A percentile compares a stretch with the other conserved stretches of the same genome.
Conservation (phyloP, 2,329 filamentous ascomycete species). For the Geosmithia putterillii region DNA sequence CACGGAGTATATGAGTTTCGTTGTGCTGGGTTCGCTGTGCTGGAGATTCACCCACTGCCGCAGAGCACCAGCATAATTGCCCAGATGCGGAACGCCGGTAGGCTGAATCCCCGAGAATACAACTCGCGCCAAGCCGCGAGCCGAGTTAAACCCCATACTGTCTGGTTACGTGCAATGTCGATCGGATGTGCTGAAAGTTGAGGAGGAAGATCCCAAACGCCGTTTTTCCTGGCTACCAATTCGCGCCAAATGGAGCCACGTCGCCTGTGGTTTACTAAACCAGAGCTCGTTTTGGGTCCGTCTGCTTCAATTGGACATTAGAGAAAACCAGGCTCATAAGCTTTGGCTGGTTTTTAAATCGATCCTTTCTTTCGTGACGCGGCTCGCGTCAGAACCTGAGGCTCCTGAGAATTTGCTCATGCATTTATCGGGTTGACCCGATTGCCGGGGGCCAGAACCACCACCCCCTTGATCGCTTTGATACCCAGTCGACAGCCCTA, state of each 20-base stretch:
- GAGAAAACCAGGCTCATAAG: neutral
- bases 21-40: slow-evolving; percentile 35
- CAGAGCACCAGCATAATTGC: slow-evolving; percentile 88
- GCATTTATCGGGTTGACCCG: neutral
- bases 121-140: slow-evolving; percentile 16
- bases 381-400: neutral
- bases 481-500: neutral
- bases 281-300: too few relatives aligned
- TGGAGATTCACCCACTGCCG: slow-evolving; percentile 79
- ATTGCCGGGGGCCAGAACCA: neutral
- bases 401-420: neutral
- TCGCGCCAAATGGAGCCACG: neutral
- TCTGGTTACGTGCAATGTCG: neutral
- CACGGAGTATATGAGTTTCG: slow-evolving; percentile 69
- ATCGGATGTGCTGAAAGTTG: neutral
- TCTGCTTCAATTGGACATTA: neutral
- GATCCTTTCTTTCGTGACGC: neutral
- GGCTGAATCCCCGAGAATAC: slow-evolving; percentile 97
- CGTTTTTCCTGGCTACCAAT: too few relatives aligned
- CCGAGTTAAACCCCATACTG: neutral
- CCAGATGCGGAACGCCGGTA: slow-evolving; percentile 84
- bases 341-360: too few relatives aligned
- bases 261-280: too few relatives aligned
- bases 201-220: too few relatives aligned
- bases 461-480: neutral